Evolutionary conservation across 345 rosid genomes (phyloP).

Genomic region (Eucalyptus marginata): DNA sequence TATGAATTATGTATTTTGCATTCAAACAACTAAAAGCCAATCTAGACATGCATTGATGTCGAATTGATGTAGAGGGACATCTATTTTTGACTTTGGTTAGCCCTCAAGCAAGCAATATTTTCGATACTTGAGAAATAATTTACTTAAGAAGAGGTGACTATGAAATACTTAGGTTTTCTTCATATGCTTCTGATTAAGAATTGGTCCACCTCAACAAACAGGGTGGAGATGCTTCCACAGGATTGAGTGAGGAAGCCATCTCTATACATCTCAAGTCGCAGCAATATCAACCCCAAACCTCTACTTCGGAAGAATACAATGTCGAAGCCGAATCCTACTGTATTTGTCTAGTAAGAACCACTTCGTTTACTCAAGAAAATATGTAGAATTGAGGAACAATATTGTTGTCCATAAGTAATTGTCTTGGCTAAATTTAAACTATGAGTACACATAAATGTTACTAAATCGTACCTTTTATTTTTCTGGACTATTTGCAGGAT

Average conservation of each 20-base stretch:
- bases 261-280: neutral
- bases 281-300: neutral
- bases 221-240: neutral
- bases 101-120: neutral
- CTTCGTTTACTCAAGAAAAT: too few species aligned
- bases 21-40: too few species aligned
- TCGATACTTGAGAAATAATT: neutral
- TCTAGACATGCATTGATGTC: too few species aligned
- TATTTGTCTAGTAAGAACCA: too few species aligned
- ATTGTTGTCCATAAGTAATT: too few species aligned
- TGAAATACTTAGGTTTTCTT: neutral
- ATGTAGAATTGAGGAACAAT: too few species aligned
- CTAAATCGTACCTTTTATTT: too few species aligned
- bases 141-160: neutral
- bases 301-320: neutral
- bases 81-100: neutral
- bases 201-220: neutral
- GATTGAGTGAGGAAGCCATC: neutral
- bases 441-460: too few species aligned
- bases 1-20: too few species aligned
- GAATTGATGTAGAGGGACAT: neutral
- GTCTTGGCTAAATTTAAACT: too few species aligned
- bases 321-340: neutral
- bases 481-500: too few species aligned
- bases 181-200: too few species aligned